Evolutionary conservation across 1,139 yeast species (phyloP), one percentile per base, ranked within the genome.

Genomic region (Suhomyces kunorum): DNA sequence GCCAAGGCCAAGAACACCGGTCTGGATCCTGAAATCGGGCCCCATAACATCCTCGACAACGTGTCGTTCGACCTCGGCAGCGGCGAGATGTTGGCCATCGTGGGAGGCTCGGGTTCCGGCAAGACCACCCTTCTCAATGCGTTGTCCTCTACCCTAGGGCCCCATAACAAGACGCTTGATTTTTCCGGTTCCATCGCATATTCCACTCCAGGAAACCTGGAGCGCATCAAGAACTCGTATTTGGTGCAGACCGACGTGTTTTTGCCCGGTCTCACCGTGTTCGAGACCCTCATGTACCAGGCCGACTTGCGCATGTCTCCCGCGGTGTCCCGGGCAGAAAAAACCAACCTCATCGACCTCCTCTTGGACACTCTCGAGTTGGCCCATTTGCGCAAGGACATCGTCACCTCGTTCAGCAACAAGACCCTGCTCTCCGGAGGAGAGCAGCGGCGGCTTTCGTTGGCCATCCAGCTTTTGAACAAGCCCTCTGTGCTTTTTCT

Each of bases 171-270:
- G 9, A 40, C 39, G 14, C 40, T 59, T 38, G 23, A 19, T 3
- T 55, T 69, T 48, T 68, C 72, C 24, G 76, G 80, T 2, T 71
- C 75, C 50, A 80, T 53, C 79, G 81, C 8, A 78, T 51, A 47
- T 36, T 40, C 46, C 20, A 24, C 50, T 8, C 33, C 39, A 15
- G 33, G 34, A 6, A 41, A 36, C n/a, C 26, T 38, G 20, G 28
- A 36, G 8, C 38, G 46, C 8, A 48, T 58, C 34, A 47, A 52
- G 29, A 55, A 53, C 32, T 54, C 61, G 3, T 57, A 54, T 38
- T 47, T 58, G 44, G 46, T 50, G n/a, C 61, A 58, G 32, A 40
- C 46, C 9, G 60, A 57, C 31, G 44, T 49, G 1, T 58, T 58
- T 39, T 43, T 57, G 27, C 61, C 62, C 0, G 62, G 63, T 0